A percentile compares a stretch with the other conserved stretches of the same genome.
These are phyloP conservation scores for Solanum megistacrolobum DNA, from an alignment of 257 asterid genomes.

Conservation along the genomic window DNA sequence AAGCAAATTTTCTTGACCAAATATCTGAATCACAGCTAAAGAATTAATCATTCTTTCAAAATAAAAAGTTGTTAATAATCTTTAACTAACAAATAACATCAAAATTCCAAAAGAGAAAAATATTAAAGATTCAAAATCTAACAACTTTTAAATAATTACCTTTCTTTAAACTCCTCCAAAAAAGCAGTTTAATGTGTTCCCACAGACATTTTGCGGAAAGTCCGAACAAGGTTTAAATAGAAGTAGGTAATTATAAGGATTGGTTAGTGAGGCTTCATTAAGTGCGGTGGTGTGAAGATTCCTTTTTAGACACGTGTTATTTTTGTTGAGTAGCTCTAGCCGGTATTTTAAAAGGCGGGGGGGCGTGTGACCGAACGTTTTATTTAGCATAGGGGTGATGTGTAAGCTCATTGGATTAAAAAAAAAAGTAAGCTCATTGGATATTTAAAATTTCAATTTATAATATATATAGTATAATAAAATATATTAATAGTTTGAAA, in stretches of 20 bases:
- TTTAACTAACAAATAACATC: background rate
- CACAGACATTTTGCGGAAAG: background rate
- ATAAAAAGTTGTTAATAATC: background rate
- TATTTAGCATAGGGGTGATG: too few species aligned
- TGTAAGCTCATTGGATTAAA: too few species aligned
- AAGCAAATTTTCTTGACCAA: background rate
- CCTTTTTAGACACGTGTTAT: background rate
- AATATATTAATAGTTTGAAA: too few species aligned
- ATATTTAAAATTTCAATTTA: too few species aligned
- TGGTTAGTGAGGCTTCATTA: too few species aligned
- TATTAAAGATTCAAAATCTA: background rate
- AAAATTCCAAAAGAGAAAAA: background rate
- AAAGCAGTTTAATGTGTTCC: background rate
- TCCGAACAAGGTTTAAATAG: background rate
- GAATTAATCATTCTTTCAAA: background rate
- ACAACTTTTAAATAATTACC: background rate
- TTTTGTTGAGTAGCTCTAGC: background rate
- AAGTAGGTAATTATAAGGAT: background rate
- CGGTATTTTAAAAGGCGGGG: too few species aligned
- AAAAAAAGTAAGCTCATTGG: too few species aligned
- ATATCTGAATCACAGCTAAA: background rate
- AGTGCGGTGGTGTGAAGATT: background rate
- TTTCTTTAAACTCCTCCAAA: background rate
- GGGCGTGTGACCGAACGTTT: too few species aligned
- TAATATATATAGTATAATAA: too few species aligned